Base-by-base conservation (phyloP, 2,329 filamentous ascomycete species). In the Fusarium keratoplasticum region DNA sequence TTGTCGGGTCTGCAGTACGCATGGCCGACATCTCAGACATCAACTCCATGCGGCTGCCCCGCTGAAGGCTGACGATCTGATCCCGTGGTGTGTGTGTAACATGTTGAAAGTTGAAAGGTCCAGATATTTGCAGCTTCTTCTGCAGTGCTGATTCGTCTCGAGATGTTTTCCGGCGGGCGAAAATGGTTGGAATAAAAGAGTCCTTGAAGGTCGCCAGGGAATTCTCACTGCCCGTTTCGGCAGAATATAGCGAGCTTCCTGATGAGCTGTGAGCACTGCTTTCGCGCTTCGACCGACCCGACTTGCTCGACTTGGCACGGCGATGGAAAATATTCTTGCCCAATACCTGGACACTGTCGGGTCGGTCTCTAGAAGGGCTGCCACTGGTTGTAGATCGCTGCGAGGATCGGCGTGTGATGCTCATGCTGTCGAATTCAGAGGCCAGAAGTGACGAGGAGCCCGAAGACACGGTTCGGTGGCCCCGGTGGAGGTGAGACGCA, bases 51-150 rank as follows among this genome's bases (percentile, higher is more conserved):
- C 83, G 84, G 73, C 82, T 86, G 4, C 81, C 75, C 31, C 82
- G 80, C 47, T 84, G 82, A 8, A 86, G 70, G 64, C 82, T 83
- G 5, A 85, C 81, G 4, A 87, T 67, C 59, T 87, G 83, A 33
- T 90, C 86, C 55, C 86, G 87, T 14, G 86, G 83, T 14, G 87
- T 89, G 78, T 92, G 90, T 5, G 88, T 87, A 36, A 92, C 85
- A 80, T 92, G 90, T 77, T 92, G 90, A 70, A 92, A 92, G 82
- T 92, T 91, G 81, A 90, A 92, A 4, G 90, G 90, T 1, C 84
- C 87, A 1, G 90, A 92, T 63, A 92, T 92, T 63, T 87, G 86
- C 59, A 87, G 77, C 71, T 84, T 87, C 76, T 81, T 87, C 62
- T 80, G 74, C 5, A 72, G 52, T 61, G 74, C 60, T 57, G 76